Percentiles rank a stretch among this genome's conserved stretches.
Evolutionary conservation across 176 grass and related monocot genomes (phyloP).

Genomic region (Alloteropsis semialata): DNA sequence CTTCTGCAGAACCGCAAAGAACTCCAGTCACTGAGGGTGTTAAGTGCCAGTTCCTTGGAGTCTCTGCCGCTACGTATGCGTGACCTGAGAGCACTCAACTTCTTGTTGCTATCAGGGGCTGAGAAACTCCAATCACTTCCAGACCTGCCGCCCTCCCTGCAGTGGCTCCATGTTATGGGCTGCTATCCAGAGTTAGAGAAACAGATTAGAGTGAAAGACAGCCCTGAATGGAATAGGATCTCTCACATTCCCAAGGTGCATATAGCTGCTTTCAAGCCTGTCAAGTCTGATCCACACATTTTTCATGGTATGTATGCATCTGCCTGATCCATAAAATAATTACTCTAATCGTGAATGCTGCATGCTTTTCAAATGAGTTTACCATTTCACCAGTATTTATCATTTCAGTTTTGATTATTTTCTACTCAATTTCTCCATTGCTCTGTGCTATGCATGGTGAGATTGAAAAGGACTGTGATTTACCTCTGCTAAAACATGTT

Average conservation of each 20-base stretch:
- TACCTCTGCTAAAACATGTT: neutral
- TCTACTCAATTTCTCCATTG: neutral
- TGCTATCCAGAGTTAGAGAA: slow-evolving; percentile 1
- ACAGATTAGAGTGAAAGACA: neutral
- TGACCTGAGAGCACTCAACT: neutral
- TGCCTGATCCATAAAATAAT: neutral
- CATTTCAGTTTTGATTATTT: neutral
- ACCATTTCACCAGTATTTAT: neutral
- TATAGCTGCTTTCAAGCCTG: neutral
- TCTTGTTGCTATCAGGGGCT: neutral
- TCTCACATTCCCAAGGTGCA: neutral
- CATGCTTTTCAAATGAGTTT: neutral
- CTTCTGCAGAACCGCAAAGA: slow-evolving; percentile 27
- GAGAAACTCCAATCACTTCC: slow-evolving; percentile 22
- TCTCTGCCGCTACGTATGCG: slow-evolving; percentile 6
- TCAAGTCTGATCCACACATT: neutral
- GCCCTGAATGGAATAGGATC: slow-evolving; percentile 6
- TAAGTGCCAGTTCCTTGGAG: neutral
- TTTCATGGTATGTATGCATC: slow-evolving; percentile 8
- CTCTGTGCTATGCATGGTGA: neutral
- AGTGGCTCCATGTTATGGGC: neutral
- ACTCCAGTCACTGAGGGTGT: slow-evolving; percentile 1
- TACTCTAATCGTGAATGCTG: neutral
- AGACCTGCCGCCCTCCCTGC: slow-evolving; percentile 27
- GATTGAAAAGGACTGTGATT: neutral